Evolutionary conservation across 1,284 basidiomycete genomes (phyloP), one percentile per base, ranked within the genome.

Genomic region (Tilletia walkeri): DNA sequence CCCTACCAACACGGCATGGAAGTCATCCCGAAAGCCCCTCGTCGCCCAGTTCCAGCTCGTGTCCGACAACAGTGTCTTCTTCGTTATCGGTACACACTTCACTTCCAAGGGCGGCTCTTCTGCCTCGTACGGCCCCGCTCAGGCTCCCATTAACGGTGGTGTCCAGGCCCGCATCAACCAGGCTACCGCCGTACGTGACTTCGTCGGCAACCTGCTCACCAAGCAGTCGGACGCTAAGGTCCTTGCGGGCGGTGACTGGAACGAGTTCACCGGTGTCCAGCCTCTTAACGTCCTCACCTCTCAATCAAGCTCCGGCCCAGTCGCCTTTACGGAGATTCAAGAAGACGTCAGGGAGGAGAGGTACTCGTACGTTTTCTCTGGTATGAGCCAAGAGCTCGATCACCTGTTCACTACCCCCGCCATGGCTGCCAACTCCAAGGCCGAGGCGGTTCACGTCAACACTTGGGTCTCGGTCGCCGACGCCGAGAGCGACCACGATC

Each of bases 21-120:
- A 84, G n/a, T 84, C 85, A 24, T 87, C 88, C 6, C 86, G 89
- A 67, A 90, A 90, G 78, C 89, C 89, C 0, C 84, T 90, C 16
- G 88, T 87, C 5, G 88, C 88, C 1, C 54, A 75, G 67, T 65
- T 63, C 70, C 63, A 69, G 50, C 59, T 67, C 38, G 18, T 61
- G 1, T 14, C 24, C 1, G 56, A 61, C 56, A 30, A 30, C 24
- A 61, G 24, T 30, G 56, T 61, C 7, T 20, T 89, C 74, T 89
- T 87, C 82, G 89, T 89, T 5, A 85, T 90, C 72, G 89, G 89
- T 76, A 84, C 89, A 7, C 89, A 90, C 78, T 85, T 88, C 67
- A 86, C 86, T 59, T 88, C 89, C 24, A 90, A 90, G 80, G 86
- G 86, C 45, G 88, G 87, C 30, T 88, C 88, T 72, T 86, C 86